A percentile compares a stretch with the other conserved stretches of the same genome.
Evolutionary conservation across 495 filamentous ascomycete genomes (phyloP).

Genomic region (Achaetomiella virescens): DNA sequence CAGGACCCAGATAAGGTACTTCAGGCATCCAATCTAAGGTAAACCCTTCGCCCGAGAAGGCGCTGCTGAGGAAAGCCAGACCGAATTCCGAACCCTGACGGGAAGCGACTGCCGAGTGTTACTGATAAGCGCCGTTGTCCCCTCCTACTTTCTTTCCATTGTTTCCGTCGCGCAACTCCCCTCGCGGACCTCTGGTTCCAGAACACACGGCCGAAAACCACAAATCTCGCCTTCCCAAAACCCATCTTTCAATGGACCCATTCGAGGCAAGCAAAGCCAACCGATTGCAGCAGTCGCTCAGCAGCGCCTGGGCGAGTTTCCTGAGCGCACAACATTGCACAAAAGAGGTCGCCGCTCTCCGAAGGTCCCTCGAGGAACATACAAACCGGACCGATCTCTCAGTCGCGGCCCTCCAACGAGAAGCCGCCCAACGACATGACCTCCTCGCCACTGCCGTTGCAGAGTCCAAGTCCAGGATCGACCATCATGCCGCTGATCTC

Average conservation of each 20-base stretch:
- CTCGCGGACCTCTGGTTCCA: too few species aligned
- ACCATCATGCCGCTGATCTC: slow-evolving; percentile 10
- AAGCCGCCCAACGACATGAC: slow-evolving; percentile 10
- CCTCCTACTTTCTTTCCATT: too few species aligned
- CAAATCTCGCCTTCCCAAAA: background rate
- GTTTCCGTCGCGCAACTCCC: too few species aligned
- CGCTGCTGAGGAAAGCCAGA: too few species aligned
- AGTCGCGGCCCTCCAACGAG: slow-evolving; percentile 14
- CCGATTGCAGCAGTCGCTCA: slow-evolving; percentile 14
- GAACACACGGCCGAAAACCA: too few species aligned
- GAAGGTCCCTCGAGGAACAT: slow-evolving; percentile 14
- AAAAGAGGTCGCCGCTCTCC: slow-evolving; percentile 17
- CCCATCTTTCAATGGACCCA: background rate
- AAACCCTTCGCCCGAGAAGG: too few species aligned
- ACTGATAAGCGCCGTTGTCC: too few species aligned
- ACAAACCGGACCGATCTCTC: slow-evolving; percentile 8
- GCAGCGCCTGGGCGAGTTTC: slow-evolving; percentile 23
- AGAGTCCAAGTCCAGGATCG: slow-evolving; percentile 17
- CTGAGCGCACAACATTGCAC: slow-evolving; percentile 23
- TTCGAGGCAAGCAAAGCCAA: slow-evolving; percentile 11
- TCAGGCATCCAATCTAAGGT: too few species aligned
- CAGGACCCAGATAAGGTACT: too few species aligned
- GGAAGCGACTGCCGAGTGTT: too few species aligned
- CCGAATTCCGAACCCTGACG: too few species aligned
- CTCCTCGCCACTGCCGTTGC: slow-evolving; percentile 5